phyloP scores from a whole-genome alignment of 345 rosid species.

The Erucastrum elatum region DNA sequence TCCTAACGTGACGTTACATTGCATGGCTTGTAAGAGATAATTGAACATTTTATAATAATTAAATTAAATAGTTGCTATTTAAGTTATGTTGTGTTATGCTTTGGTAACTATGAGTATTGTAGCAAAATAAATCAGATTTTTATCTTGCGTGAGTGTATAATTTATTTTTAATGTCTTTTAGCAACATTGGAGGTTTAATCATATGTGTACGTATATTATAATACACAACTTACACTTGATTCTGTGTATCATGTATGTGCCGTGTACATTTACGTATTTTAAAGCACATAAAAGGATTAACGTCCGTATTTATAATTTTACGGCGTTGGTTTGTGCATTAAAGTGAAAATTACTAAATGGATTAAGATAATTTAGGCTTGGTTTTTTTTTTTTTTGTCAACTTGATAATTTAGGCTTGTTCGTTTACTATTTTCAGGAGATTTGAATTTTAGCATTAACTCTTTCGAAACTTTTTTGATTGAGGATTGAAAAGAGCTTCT shows the following conservation, averaged over 20 bases:
- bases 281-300: slow-evolving; percentile 30
- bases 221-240: slow-evolving; percentile 29
- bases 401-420: slow-evolving; percentile 23
- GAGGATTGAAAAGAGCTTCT: background rate
- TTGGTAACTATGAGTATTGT: slow-evolving; percentile 28
- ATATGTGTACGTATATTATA: slow-evolving; percentile 33
- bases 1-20: slow-evolving; percentile 25
- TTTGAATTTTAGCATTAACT: background rate
- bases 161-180: slow-evolving; percentile 27
- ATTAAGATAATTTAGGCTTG: slow-evolving; percentile 27
- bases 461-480: background rate
- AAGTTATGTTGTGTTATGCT: slow-evolving; percentile 18
- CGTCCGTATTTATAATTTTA: slow-evolving; percentile 21
- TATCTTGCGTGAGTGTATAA: slow-evolving; percentile 27
- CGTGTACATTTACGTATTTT: slow-evolving; percentile 31
- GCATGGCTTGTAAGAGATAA: slow-evolving; percentile 33
- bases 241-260: slow-evolving; percentile 7
- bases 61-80: slow-evolving; percentile 8
- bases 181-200: slow-evolving; percentile 26
- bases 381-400: too few species aligned
- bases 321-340: slow-evolving; percentile 35
- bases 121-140: slow-evolving; percentile 15
- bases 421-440: background rate
- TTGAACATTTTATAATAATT: background rate
- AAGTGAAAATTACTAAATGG: background rate